Evolutionary conservation across 306 rosid genomes (phyloP).

Genomic region (Sechiopsis laciniata): DNA sequence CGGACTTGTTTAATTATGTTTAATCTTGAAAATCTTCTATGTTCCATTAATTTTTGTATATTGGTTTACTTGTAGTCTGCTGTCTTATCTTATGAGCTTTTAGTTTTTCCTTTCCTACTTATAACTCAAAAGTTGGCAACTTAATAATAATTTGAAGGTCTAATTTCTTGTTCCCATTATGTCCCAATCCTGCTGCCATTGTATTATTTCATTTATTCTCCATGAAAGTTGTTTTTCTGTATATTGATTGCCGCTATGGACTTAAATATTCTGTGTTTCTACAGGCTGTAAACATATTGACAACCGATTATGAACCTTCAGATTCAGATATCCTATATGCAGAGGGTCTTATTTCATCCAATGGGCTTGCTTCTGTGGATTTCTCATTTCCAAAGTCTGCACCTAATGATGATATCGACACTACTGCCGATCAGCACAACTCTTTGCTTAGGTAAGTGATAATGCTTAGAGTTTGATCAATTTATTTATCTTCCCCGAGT

Average conservation of each 20-base stretch:
- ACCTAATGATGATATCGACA: constrained; percentile 48
- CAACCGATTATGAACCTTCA: constrained; percentile 81
- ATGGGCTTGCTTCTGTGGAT: constrained; percentile 88
- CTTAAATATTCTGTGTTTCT: constrained; percentile 20
- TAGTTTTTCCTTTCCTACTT: background rate
- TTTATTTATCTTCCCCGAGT: background rate
- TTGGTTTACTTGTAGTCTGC: background rate
- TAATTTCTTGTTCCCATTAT: background rate
- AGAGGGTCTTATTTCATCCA: constrained; percentile 92
- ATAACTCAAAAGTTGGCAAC: constrained; percentile 1
- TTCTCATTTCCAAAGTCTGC: constrained; percentile 77
- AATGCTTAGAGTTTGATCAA: background rate
- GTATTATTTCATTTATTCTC: no score
- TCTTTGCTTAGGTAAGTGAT: constrained; percentile 55
- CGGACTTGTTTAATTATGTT: constrained; percentile 5
- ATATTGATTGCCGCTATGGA: no score
- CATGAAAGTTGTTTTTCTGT: no score
- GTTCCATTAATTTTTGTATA: background rate
- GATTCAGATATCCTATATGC: constrained; percentile 88
- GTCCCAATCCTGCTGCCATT: no score
- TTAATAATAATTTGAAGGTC: background rate
- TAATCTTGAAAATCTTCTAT: constrained; percentile 8
- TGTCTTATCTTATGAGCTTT: background rate
- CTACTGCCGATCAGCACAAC: constrained; percentile 53
- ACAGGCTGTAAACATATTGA: constrained; percentile 78